phyloP scores from a whole-genome alignment of 805 yeast species.

The Spathaspora passalidarum region DNA sequence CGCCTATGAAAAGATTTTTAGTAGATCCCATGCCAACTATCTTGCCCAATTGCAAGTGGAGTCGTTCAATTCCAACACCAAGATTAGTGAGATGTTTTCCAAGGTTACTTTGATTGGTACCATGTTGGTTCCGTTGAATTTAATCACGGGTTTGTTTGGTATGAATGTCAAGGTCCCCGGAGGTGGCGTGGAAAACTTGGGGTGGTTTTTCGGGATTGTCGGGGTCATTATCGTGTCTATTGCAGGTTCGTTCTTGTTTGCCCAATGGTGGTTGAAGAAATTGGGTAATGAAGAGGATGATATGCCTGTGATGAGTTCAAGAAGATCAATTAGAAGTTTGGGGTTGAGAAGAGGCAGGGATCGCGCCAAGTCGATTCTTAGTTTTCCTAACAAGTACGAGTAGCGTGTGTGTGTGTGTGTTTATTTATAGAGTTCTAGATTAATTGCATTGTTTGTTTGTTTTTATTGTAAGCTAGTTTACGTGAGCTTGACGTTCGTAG shows the following conservation, averaged over 20 bases:
- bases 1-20: conserved; percentile 89
- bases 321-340: conserved; percentile 26
- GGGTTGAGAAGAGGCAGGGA: conserved; percentile 20
- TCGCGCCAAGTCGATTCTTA: conserved; percentile 37
- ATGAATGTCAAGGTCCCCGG: conserved; percentile 95
- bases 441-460: background rate
- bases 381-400: conserved; percentile 36
- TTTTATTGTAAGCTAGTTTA: conserved; percentile 14
- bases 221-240: conserved; percentile 25
- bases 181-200: conserved; percentile 29
- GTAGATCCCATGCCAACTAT: conserved; percentile 88
- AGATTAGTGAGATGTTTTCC: conserved; percentile 81
- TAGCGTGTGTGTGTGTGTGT: conserved; percentile 11
- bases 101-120: conserved; percentile 91
- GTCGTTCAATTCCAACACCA: conserved; percentile 80
- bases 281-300: conserved; percentile 10
- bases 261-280: conserved; percentile 20
- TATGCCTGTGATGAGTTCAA: conserved; percentile 11
- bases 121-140: conserved; percentile 81
- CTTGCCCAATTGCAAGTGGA: conserved; percentile 93
- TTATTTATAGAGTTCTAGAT: background rate
- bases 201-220: conserved; percentile 30
- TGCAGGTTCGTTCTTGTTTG: conserved; percentile 12
- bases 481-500: conserved; percentile 66
- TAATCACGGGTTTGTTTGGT: conserved; percentile 90